Base-by-base conservation (phyloP, 371 early-diverging fungal genomes). In the Encephalitozoon cuniculi region DNA sequence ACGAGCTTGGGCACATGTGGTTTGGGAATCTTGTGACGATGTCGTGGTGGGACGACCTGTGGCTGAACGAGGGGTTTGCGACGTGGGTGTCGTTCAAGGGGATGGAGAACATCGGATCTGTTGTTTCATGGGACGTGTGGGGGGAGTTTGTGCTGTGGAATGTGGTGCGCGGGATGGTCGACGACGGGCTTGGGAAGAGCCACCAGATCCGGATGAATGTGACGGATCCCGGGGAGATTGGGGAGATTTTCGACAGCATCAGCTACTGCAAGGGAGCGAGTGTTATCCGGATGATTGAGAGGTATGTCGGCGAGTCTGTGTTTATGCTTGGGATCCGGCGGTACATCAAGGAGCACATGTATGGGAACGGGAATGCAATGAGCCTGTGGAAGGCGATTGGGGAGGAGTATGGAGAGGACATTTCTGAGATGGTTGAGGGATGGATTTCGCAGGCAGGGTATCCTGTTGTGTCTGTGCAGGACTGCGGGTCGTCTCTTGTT, bases 31-130 rank as follows among this genome's bases (percentile, higher is more conserved):
- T 94, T 59, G 94, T 93, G n/a, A 93, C 93, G n/a, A 89, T 83
- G 79, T 82, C 86, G 74, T 93, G 91, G 92, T 94, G 93, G 94
- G 86, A 87, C 71, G 90, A 93, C 74, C 87, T 95, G 40, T 95
- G 94, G 93, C 88, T 95, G 41, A 94, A 94, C 85, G 96, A 95
- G 85, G 94, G 94, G 18, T 95, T 94, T 85, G 96, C 94, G 11
- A 93, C 94, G 0, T 93, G 91, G 87, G 90, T 92, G 12, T 93
- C 92, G 12, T 88, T 88, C 81, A 85, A 91, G 74, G 92, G 91
- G 25, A 87, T 89, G 30, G 89, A 91, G 74, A 84, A 89, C 64
- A 74, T 92, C 30, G 90, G 89, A 81, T 91, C 91, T 4, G 55
- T 81, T 15, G 64, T 77, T 9, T 71, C 73, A 39, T 82, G 84